Evolutionary conservation across 2,329 filamentous ascomycete genomes (phyloP).

Genomic region (Allantophomopsis lycopodina): DNA sequence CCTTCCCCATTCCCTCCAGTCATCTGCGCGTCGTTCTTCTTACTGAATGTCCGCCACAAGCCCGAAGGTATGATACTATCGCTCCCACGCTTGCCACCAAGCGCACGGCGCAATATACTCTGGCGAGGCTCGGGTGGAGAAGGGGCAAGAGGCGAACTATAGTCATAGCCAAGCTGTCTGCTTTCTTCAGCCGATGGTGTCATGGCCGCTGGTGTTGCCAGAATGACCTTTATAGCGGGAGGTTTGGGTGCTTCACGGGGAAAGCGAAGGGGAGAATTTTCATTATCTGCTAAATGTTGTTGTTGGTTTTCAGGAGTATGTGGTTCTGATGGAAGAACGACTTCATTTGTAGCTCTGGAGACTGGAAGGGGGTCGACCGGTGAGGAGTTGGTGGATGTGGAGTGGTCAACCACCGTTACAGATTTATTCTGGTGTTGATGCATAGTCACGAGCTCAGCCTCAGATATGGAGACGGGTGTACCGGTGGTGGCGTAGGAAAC

Average conservation of each 20-base stretch:
- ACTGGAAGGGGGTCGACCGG: constrained; percentile 8
- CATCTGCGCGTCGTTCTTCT: constrained; percentile 7
- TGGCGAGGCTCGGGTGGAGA: constrained; percentile 30
- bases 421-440: constrained; percentile 53
- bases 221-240: constrained; percentile 45
- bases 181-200: constrained; percentile 40
- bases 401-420: constrained; percentile 35
- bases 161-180: constrained; percentile 36
- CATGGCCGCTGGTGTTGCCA: constrained; percentile 45
- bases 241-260: constrained; percentile 44
- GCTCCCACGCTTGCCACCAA: constrained; percentile 33
- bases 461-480: constrained; percentile 45
- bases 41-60: constrained; percentile 25
- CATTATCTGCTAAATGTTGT: constrained; percentile 27
- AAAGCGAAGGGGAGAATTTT: constrained; percentile 49
- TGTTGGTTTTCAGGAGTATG: constrained; percentile 3
- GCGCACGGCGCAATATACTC: constrained; percentile 38
- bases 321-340: constrained; percentile 34
- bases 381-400: constrained; percentile 1
- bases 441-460: constrained; percentile 47
- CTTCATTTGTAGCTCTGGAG: constrained; percentile 22
- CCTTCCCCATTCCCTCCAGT: neutral
- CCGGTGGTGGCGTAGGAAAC: constrained; percentile 45
- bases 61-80: constrained; percentile 36
- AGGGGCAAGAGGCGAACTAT: constrained; percentile 15